Conservation (phyloP, 2,329 filamentous ascomycete species). For the Blumeriella jaapii region DNA sequence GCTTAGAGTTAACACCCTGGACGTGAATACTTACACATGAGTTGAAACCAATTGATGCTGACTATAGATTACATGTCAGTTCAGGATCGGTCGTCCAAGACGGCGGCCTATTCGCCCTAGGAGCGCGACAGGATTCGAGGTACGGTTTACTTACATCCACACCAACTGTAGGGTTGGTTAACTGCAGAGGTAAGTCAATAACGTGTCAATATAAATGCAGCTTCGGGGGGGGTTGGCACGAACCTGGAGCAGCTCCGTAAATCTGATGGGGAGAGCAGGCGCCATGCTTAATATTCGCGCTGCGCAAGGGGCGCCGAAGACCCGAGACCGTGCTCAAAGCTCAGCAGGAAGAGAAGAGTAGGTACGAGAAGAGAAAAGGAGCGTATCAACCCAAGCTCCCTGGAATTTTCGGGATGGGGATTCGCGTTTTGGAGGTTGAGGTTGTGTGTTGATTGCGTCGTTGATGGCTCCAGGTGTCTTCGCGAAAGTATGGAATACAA, state of each 20-base stretch:
- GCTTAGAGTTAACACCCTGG: conserved; percentile 6
- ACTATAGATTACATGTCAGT: conserved; percentile 36
- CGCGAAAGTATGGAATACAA: conserved; percentile 5
- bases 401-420: conserved; percentile 9
- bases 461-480: conserved; percentile 10
- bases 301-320: conserved; percentile 19
- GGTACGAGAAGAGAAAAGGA: conserved; percentile 14
- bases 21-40: conserved; percentile 54
- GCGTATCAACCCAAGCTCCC: conserved; percentile 17
- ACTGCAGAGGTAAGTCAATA: conserved; percentile 29
- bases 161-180: conserved; percentile 37
- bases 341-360: conserved; percentile 11
- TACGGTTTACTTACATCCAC: conserved; percentile 34
- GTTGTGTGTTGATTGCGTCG: conserved; percentile 8
- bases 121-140: neutral
- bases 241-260: conserved; percentile 79
- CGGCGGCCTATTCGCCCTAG: conserved; percentile 13
- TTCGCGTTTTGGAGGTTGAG: conserved; percentile 3
- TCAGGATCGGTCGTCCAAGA: conserved; percentile 3
- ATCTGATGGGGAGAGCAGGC: conserved; percentile 75
- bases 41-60: conserved; percentile 71
- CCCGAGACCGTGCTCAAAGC: conserved; percentile 20
- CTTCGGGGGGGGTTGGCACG: conserved; percentile 61
- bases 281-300: conserved; percentile 24
- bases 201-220: conserved; percentile 67